Evolutionary conservation across 2,329 filamentous ascomycete species (phyloP), one percentile per base, ranked within the genome.

Genomic region (Epichloe uncinata): DNA sequence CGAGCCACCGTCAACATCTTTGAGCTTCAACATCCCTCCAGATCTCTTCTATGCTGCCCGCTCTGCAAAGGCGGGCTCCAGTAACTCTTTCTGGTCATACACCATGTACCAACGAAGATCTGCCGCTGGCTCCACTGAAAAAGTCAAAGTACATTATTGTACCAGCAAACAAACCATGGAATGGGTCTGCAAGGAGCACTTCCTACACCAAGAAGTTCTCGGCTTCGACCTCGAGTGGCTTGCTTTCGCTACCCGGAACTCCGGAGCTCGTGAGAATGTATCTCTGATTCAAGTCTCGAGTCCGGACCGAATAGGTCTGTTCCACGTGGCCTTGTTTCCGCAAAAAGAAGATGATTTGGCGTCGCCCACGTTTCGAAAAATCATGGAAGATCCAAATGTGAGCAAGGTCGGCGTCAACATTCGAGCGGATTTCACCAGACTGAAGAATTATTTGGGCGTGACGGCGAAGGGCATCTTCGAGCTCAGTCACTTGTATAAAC

Each of bases 141-240:
- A 73, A 47, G 78, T 87, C 43, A 77, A 74, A 50, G 79, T 94
- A 1, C 81, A 91, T 61, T 95, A 95, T 64, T 95, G 88, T 70
- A 80, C 70, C 45, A 84, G 72, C 50, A 76, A 74, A 42, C 70
- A 79, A 36, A 78, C 77, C 3, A 84, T 85, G 16, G 87, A 96
- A 62, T 66, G 70, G 5, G 75, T 85, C 7, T 72, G 79, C 52
- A 65, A 78, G 52, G 65, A 77, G 51, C 73, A 84, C 51, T 95
- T 96, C 57, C 61, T 81, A 38, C 56, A 75, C 26, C 80, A 93
- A 59, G 72, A 78, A 38, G 66, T 94, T 2, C 63, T 96, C n/a
- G 90, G 90, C 0, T 88, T 96, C 53, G 90, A 96, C 60, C 74
- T 96, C 54, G 91, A 96, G 68, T 96, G 91, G 90, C 73, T 79